phyloP scores from a whole-genome alignment of 1,139 yeast genomes.

The Wickerhamomyces sp. region DNA sequence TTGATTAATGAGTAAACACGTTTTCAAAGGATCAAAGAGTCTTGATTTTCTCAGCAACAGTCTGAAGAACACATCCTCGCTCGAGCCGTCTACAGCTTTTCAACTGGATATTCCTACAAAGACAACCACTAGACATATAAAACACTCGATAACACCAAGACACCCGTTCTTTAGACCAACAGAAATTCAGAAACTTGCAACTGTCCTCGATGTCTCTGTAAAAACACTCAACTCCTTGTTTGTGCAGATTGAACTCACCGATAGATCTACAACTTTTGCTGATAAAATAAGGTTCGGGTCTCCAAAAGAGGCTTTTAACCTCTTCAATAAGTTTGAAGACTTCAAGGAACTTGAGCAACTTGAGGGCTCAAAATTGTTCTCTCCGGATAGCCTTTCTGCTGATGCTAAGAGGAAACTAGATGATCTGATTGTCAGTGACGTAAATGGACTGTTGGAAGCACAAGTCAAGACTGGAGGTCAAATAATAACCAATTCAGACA shows the following conservation, averaged over 20 bases:
- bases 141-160: background rate
- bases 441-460: background rate
- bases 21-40: conserved; percentile 8
- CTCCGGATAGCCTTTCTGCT: background rate
- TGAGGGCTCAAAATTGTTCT: background rate
- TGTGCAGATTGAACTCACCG: background rate
- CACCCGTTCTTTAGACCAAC: conserved; percentile 2
- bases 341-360: background rate
- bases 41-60: conserved; percentile 9
- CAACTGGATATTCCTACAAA: background rate
- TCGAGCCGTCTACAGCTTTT: background rate
- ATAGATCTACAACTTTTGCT: background rate
- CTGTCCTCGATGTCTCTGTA: background rate
- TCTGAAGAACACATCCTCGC: conserved; percentile 2
- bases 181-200: background rate
- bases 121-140: background rate
- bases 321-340: background rate
- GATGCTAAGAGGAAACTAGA: conserved; percentile 4
- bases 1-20: conserved; percentile 6
- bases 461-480: background rate
- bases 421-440: background rate
- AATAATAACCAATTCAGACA: conserved; percentile 6
- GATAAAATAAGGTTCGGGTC: background rate
- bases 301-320: background rate
- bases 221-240: background rate